Base-by-base conservation (phyloP, 345 rosid genomes). In the Euphorbia lathyris region DNA sequence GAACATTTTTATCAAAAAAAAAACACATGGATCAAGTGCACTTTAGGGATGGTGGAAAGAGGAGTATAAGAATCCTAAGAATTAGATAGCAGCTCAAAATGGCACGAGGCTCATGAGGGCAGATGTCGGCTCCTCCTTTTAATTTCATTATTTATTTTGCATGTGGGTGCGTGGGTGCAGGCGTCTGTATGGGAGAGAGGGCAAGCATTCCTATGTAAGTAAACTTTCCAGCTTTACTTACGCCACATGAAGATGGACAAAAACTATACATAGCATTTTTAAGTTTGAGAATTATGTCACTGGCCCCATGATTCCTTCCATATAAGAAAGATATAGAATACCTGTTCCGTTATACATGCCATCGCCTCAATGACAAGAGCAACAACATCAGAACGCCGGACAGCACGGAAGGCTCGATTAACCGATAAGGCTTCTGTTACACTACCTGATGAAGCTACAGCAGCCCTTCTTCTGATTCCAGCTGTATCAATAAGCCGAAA, bases 321-420 rank as follows among this genome's bases (percentile, higher is more conserved):
- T 36, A 42, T 36, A 23, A 22, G 36, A 40, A 75, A 75, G 64
- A 36, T 52, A 36, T 43, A 48, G 50, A 76, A 27, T 81, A 94
- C 98, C 95, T 94, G 98, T 76, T 94, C 98, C 43, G 97, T 91
- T 77, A 89, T 88, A 73, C 96, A 94, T 66, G 96, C 95, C 96
- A 94, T 42, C 73, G 97, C 97, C 83, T 94, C 98, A 78, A 94
- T 87, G 82, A 94, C 93, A 58, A 94, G 93, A 73, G 98, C 96
- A 68, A 91, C 96, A 58, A 94, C 97, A 77, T 94, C 98, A 68
- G 98, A 91, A 53, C 95, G 95, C 36, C 91, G 91, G 73, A 94
- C 78, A 68, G 97, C 98, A 56, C 91, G 89, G 53, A 94, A 87
- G 79, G 97, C 98, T 80, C 97, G 86, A 71, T 91, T 91, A 66